phyloP scores from a whole-genome alignment of 306 rosid species.

The Ormosia emarginata region DNA sequence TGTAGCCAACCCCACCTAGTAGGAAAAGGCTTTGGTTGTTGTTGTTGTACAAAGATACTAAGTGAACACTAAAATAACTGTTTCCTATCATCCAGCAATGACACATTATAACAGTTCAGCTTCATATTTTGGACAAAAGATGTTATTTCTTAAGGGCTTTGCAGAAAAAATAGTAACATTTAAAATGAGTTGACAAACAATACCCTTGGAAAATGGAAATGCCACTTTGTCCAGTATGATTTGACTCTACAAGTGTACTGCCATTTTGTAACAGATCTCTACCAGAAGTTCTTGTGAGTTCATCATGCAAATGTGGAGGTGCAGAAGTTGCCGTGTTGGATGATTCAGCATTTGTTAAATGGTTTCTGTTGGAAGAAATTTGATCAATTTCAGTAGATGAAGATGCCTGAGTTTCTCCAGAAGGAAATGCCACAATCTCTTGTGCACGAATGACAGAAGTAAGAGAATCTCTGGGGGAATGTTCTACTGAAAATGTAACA shows the following conservation, averaged over 20 bases:
- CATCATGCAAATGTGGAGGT: constrained; percentile 27
- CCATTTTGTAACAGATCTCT: constrained; percentile 35
- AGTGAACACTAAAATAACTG: background rate
- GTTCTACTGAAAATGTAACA: constrained; percentile 58
- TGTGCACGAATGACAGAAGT: constrained; percentile 32
- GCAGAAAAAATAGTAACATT: constrained; percentile 5
- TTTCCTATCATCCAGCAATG: background rate
- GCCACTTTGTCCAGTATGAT: constrained; percentile 46
- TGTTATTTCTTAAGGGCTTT: background rate
- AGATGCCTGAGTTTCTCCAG: constrained; percentile 36
- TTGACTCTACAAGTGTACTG: constrained; percentile 38
- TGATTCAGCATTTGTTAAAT: constrained; percentile 36
- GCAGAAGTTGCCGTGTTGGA: constrained; percentile 32
- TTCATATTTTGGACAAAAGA: background rate
- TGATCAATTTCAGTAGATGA: constrained; percentile 29
- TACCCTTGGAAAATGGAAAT: constrained; percentile 89
- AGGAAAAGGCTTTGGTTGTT: background rate
- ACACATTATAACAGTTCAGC: background rate
- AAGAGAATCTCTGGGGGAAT: constrained; percentile 33
- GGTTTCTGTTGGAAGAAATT: constrained; percentile 34
- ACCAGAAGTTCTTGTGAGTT: constrained; percentile 26
- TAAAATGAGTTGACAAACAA: constrained; percentile 26
- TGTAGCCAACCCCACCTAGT: background rate
- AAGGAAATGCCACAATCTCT: constrained; percentile 40
- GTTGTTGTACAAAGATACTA: background rate